Evolutionary conservation across 2,329 filamentous ascomycete species (phyloP).

Genomic region (Neoscytalidium dimidiatum): DNA sequence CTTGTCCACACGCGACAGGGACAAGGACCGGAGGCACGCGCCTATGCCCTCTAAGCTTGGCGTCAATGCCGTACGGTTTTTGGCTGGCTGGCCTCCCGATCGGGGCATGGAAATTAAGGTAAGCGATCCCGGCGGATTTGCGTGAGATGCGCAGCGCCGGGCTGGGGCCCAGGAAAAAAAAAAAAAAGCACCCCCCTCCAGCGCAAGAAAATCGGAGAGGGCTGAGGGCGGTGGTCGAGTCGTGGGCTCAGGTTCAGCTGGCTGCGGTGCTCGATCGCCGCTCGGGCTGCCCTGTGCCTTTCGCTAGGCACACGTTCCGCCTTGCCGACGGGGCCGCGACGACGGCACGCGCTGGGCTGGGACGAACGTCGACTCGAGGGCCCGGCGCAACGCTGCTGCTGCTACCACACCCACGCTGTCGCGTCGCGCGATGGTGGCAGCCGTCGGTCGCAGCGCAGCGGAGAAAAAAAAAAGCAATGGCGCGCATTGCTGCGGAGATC

Average conservation of each 20-base stretch:
- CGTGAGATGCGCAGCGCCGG: neutral
- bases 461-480: constrained; percentile 10
- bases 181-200: neutral
- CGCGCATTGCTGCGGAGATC: constrained; percentile 13
- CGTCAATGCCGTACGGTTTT: constrained; percentile 11
- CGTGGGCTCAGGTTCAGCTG: neutral
- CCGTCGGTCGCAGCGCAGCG: neutral
- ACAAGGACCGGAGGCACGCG: neutral
- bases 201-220: neutral
- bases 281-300: neutral
- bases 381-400: neutral
- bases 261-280: neutral
- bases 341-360: neutral
- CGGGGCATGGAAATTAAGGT: constrained; percentile 18
- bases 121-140: constrained; percentile 15
- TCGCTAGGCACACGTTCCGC: constrained; percentile 15
- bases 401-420: neutral
- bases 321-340: constrained; percentile 9
- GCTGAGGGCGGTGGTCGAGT: neutral
- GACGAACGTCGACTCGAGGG: neutral
- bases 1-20: too few relatives aligned
- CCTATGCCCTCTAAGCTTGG: constrained; percentile 1
- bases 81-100: constrained; percentile 16
- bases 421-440: neutral
- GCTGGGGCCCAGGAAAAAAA: neutral